phyloP scores from a whole-genome alignment of 805 yeast genomes.

The Ogataea neopini region DNA sequence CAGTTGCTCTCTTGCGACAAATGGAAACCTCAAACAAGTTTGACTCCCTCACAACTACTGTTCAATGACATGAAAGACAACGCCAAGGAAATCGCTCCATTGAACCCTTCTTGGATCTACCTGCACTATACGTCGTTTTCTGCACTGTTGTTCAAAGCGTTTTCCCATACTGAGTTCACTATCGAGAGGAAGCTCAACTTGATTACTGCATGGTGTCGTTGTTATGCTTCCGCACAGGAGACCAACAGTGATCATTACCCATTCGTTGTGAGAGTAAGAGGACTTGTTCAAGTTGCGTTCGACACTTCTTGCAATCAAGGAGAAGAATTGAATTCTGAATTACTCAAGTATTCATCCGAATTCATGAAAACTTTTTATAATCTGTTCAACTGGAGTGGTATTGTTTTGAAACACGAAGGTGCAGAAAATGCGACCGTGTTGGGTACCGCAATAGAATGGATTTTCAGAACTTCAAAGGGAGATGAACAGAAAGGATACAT shows the following conservation, averaged over 20 bases:
- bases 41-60: not conserved
- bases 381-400: not conserved
- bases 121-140: not conserved
- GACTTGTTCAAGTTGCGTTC: not conserved
- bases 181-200: constrained; percentile 2
- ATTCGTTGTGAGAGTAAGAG: not conserved
- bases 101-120: constrained; percentile 4
- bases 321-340: not conserved
- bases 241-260: not conserved
- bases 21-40: not conserved
- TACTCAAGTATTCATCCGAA: not conserved
- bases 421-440: not conserved
- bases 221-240: not conserved
- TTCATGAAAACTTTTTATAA: not conserved
- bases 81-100: not conserved
- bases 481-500: not conserved
- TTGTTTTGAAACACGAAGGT: not conserved
- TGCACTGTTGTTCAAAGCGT: constrained; percentile 2
- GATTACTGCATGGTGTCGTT: constrained; percentile 4
- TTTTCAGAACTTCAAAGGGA: not conserved
- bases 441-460: not conserved
- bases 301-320: not conserved
- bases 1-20: not conserved
- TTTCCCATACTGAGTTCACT: not conserved
- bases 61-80: not conserved